Base-by-base conservation (phyloP, 257 asterid genomes). In the Cinchona pubescens region DNA sequence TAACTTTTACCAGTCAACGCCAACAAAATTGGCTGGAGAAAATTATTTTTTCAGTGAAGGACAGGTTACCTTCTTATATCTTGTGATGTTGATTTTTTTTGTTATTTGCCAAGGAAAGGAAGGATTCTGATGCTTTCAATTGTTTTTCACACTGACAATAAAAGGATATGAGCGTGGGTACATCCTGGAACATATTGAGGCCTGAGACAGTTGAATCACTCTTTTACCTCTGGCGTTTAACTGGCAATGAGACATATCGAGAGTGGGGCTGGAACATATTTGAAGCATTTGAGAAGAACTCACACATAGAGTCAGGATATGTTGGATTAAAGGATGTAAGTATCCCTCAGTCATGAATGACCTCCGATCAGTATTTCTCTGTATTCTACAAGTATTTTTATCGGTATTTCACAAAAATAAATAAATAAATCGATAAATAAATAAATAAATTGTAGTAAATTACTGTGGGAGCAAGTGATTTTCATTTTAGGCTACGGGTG, bases 231-330 rank as follows among this genome's bases (percentile, higher is more conserved):
- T 96, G 97, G 96, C 98, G 99, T 56, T 82, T 96, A 84, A 96
- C 99, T 45, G 99, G 99, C 72, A 96, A 96, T 79, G 89, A 90
- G 93, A 96, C 99, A 3, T 96, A 93, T 76, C 95, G 93, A 80
- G 99, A 96, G 75, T 96, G 99, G 99, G 99, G 99, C 79, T 96
- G 99, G 99, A 88, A 93, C 83, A 96, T 96, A 80, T 96, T 96
- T 81, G 92, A 88, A 86, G 99, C 99, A 83, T 96, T 93, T 77
- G 99, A 96, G 87, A 91, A 90, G 91, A 96, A 96, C 86, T 96
- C 96, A 56, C 92, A 97, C 30, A 77, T 85, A 42, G 97, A 91
- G 69, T 73, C 97, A 0, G 99, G 99, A 85, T 96, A 96, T 68
- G 99, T 96, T 78, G 99, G 99, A 76, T 80, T 96, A 72, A 96